These are phyloP conservation scores for Podospora sp. DNA, from an alignment of 495 filamentous ascomycete species.

Conservation along the genomic window DNA sequence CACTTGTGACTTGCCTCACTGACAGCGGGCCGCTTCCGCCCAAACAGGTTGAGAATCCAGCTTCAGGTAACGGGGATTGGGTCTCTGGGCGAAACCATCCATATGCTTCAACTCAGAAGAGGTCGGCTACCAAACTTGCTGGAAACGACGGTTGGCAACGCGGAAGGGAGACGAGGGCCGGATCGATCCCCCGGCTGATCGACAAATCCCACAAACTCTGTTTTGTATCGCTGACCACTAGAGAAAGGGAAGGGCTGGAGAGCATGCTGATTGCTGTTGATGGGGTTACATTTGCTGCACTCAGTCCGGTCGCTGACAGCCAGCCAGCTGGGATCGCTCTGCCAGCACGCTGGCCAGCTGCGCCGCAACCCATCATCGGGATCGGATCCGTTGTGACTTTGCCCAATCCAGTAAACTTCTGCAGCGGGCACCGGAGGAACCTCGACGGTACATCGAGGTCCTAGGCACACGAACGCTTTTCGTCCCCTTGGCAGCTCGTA, in stretches of 20 bases:
- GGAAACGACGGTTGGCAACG: not conserved
- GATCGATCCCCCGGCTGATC: conserved; percentile 34
- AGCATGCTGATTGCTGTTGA: not conserved
- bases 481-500: conserved; percentile 1
- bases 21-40: too few species aligned
- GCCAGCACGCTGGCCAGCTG: conserved; percentile 2
- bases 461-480: not conserved
- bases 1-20: too few species aligned
- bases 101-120: conserved; percentile 1
- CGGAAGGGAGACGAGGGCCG: conserved; percentile 10
- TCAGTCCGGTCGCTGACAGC: not conserved
- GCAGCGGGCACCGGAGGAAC: not conserved
- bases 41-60: too few species aligned
- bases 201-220: conserved; percentile 33
- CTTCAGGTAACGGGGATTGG: too few species aligned
- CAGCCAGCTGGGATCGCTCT: conserved; percentile 15
- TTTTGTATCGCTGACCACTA: conserved; percentile 13
- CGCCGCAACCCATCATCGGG: conserved; percentile 19
- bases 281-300: conserved; percentile 11
- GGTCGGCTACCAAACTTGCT: not conserved
- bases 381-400: conserved; percentile 1
- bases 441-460: not conserved
- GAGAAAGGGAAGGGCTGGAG: not conserved
- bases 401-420: not conserved
- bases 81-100: not conserved